Base-by-base conservation (phyloP, 345 rosid species). In the Cochlearia excelsa region DNA sequence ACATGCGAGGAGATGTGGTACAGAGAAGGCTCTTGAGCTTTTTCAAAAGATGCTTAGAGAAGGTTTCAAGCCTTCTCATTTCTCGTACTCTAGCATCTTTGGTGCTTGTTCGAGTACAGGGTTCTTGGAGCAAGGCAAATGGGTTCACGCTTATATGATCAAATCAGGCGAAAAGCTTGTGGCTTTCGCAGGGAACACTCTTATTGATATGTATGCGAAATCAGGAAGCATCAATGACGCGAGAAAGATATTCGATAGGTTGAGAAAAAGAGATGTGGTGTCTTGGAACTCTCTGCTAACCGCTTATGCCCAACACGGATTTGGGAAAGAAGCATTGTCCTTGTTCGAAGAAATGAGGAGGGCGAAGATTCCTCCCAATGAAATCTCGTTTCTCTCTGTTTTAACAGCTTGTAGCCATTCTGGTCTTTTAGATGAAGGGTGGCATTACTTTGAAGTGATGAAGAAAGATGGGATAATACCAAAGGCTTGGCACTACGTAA, bases 401-500 rank as follows among this genome's bases (percentile, higher is more conserved):
- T 76, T 83, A 53, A 76, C 81, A 49, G 89, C 87, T 65, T 86
- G 94, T 48, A 83, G 88, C 69, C 89, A 83, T 61, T 82, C 82
- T 3, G 83, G 87, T 37, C 80, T 81, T 61, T 11, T 81, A 31
- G 61, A 66, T 31, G 79, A 81, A 79, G 87, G 93, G 6, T 74
- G 66, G 51, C 48, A 59, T 57, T 81, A 66, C 67, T 83, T 81
- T 69, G 61, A 66, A n/a, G 8, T 75, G 67, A 81, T 81, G 84
- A 78, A 71, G 70, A 75, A 54, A 40, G 73, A 80, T 30, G 72
- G 70, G 11, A 42, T 81, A 31, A 66, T 72, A 30, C 87, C 87
- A 6, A 34, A 62, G 46, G 51, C 77, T 30, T 63, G 67, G 66
- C 87, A 80, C 58, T 77, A 78, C 7, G 84, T 74, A 51, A 73